These are phyloP conservation scores for Arthrobotrys megalospora DNA, from an alignment of 2,329 filamentous ascomycete species.

Conservation along the genomic window DNA sequence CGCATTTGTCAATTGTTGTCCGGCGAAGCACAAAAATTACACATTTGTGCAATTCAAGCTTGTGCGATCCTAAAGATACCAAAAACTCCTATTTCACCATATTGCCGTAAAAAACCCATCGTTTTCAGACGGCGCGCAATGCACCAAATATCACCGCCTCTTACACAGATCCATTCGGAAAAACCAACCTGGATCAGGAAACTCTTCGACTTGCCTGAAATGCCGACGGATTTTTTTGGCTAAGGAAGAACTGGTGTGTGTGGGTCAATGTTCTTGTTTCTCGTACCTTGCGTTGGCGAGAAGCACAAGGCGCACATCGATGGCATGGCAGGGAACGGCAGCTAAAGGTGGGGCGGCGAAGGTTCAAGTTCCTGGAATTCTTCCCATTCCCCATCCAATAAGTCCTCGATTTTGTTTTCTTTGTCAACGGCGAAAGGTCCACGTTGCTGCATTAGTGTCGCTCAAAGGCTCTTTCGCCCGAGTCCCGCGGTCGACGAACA, in stretches of 20 bases:
- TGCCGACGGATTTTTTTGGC: constrained; percentile 4
- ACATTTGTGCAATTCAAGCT: constrained; percentile 40
- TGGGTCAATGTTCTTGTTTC: constrained; percentile 43
- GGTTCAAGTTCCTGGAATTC: constrained; percentile 24
- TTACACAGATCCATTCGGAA: constrained; percentile 27
- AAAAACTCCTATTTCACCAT: constrained; percentile 24
- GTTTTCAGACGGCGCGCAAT: constrained; percentile 35
- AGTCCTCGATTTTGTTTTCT: neutral
- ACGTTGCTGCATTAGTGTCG: constrained; percentile 44
- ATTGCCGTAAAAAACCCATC: constrained; percentile 3
- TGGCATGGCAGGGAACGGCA: constrained; percentile 32
- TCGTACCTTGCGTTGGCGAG: constrained; percentile 61
- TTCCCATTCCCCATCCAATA: constrained; percentile 29
- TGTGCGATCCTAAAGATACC: constrained; percentile 57
- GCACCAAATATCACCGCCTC: constrained; percentile 36
- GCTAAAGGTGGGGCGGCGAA: constrained; percentile 29
- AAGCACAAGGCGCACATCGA: constrained; percentile 46
- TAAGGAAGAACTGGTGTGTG: constrained; percentile 21
- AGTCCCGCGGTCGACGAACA: constrained; percentile 38
- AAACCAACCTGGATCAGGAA: constrained; percentile 26
- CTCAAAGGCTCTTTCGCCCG: constrained; percentile 41
- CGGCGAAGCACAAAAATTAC: constrained; percentile 47
- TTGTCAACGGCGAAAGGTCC: constrained; percentile 29
- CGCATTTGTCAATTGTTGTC: constrained; percentile 57
- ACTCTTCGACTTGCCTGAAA: constrained; percentile 52